Evolutionary conservation across 2,329 filamentous ascomycete genomes (phyloP).

Genomic region (Arthrobotrys sphaeroides): DNA sequence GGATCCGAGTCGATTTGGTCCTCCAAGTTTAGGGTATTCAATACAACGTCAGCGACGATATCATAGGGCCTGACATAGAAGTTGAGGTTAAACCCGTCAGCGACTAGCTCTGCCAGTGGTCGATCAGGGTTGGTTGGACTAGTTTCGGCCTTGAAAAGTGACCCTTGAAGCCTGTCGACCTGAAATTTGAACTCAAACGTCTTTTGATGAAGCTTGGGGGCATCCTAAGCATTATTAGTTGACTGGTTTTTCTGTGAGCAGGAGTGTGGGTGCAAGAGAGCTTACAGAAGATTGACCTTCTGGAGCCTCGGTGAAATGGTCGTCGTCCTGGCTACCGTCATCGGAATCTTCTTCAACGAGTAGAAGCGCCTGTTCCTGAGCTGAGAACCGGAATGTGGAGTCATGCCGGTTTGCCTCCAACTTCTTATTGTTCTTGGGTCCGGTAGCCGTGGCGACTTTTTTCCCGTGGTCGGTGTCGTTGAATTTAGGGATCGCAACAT

Average conservation of each 20-base stretch:
- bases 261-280: not conserved
- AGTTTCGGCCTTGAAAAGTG: conserved; percentile 84
- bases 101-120: conserved; percentile 87
- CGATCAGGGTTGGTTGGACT: conserved; percentile 81
- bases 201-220: conserved; percentile 79
- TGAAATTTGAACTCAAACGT: conserved; percentile 97
- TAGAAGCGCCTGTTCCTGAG: conserved; percentile 78
- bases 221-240: conserved; percentile 29
- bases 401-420: conserved; percentile 4
- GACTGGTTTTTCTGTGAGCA: not conserved
- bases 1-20: conserved; percentile 92
- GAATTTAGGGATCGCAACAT: conserved; percentile 91
- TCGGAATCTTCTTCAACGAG: conserved; percentile 69
- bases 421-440: conserved; percentile 1
- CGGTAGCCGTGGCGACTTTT: conserved; percentile 30
- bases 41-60: conserved; percentile 88
- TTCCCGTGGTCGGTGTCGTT: conserved; percentile 63
- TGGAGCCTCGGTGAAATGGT: conserved; percentile 73
- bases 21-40: conserved; percentile 87
- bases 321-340: conserved; percentile 64
- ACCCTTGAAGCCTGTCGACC: conserved; percentile 92
- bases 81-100: conserved; percentile 85
- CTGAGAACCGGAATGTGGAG: conserved; percentile 77
- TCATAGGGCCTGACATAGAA: conserved; percentile 90
- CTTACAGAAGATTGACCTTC: conserved; percentile 63